Percentiles rank a stretch among this genome's conserved stretches.
Conservation (phyloP, 2,329 filamentous ascomycete genomes). For the Aspergillus sojae region DNA sequence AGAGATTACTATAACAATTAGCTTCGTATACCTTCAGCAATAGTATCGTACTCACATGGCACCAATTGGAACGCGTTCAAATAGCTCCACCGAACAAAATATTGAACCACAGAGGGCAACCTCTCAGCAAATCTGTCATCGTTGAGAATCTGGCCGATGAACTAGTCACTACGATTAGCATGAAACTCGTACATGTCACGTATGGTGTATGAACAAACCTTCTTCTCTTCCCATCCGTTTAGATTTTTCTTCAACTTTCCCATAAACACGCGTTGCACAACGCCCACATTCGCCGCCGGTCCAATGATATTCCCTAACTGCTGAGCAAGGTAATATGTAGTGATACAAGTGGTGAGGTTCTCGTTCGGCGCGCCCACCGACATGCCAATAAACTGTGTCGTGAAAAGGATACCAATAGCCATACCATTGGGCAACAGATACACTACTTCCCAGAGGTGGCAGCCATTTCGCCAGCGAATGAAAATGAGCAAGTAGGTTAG, state of each 20-base stretch:
- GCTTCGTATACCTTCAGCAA: background rate
- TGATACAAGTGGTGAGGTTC: constrained; percentile 14
- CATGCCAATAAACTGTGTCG: constrained; percentile 24
- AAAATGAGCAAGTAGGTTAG: constrained; percentile 16
- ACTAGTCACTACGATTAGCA: constrained; percentile 7
- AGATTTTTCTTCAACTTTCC: constrained; percentile 6
- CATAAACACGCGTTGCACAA: constrained; percentile 20
- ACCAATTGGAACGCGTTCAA: constrained; percentile 15
- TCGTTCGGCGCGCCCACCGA: constrained; percentile 13
- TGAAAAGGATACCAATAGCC: constrained; percentile 18
- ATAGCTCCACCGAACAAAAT: constrained; percentile 17
- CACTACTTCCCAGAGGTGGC: constrained; percentile 13
- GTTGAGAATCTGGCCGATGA: constrained; percentile 17
- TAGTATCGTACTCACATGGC: constrained; percentile 9
- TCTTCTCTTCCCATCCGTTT: background rate
- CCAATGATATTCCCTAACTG: constrained; percentile 27
- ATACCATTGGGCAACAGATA: background rate
- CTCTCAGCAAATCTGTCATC: constrained; percentile 13
- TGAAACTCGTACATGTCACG: background rate
- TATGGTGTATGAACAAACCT: background rate
- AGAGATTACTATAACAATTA: background rate
- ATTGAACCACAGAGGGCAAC: constrained; percentile 9
- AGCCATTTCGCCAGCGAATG: constrained; percentile 21
- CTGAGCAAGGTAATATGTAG: constrained; percentile 25
- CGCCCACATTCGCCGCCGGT: constrained; percentile 11